phyloP scores from a whole-genome alignment of 768 basidiomycete species.

The Suillus bovinus region DNA sequence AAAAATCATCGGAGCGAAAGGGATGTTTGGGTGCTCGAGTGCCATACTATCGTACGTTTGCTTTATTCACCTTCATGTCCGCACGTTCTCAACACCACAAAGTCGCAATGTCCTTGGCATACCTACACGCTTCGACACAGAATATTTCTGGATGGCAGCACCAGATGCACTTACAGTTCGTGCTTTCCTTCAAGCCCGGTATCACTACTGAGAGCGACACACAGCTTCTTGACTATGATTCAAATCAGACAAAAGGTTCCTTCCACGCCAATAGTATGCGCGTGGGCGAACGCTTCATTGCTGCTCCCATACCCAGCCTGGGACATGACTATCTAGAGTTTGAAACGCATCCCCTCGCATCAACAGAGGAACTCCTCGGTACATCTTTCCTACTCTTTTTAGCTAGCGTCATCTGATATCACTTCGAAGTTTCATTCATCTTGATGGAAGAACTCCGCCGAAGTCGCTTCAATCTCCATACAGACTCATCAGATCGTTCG shows the following conservation, averaged over 20 bases:
- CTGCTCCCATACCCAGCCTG: slow-evolving; percentile 51
- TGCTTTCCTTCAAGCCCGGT: slow-evolving; percentile 10
- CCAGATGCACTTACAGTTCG: slow-evolving; percentile 51
- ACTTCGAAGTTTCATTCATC: slow-evolving; percentile 52
- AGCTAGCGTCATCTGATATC: background rate
- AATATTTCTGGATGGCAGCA: slow-evolving; percentile 62
- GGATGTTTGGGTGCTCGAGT: slow-evolving; percentile 58
- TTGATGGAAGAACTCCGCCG: slow-evolving; percentile 66
- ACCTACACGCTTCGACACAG: slow-evolving; percentile 62
- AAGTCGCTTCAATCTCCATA: slow-evolving; percentile 52
- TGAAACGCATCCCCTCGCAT: slow-evolving; percentile 45
- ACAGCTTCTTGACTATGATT: slow-evolving; percentile 55
- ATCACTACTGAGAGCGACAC: slow-evolving; percentile 7
- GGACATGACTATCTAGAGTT: slow-evolving; percentile 64
- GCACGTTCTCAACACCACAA: slow-evolving; percentile 8
- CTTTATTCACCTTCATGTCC: background rate
- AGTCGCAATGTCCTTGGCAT: slow-evolving; percentile 62
- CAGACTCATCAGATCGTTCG: slow-evolving; percentile 48
- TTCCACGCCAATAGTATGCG: slow-evolving; percentile 53
- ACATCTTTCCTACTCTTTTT: background rate
- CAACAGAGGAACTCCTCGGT: slow-evolving; percentile 57
- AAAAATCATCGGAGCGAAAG: slow-evolving; percentile 49
- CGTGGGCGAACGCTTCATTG: slow-evolving; percentile 44
- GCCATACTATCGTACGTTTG: slow-evolving; percentile 52
- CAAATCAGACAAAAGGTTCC: slow-evolving; percentile 48